Conservation (phyloP, 495 filamentous ascomycete genomes). For the Daldinia decipiens region DNA sequence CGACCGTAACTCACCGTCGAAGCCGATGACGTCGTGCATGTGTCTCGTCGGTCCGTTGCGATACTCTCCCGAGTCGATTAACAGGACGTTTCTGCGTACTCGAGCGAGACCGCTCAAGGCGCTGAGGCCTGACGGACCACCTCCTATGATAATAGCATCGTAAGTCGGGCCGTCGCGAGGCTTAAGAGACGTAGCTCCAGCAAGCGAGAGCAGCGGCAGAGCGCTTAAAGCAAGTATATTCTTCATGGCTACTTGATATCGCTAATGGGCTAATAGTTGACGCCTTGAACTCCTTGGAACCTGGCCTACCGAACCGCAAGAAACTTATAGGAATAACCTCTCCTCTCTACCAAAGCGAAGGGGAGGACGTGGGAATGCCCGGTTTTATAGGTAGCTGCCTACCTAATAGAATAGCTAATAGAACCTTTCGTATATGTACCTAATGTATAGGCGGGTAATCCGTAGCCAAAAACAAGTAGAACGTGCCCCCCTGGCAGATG, state of each 20-base stretch:
- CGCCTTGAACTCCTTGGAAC: conserved; percentile 17
- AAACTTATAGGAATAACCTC: conserved; percentile 6
- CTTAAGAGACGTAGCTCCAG: conserved; percentile 20
- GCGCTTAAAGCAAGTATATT: conserved; percentile 26
- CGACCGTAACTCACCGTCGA: conserved; percentile 57
- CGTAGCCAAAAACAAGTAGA: conserved; percentile 17
- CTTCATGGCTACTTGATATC: conserved; percentile 28
- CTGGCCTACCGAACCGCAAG: conserved; percentile 6
- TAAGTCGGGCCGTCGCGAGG: conserved; percentile 41
- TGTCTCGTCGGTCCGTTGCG: conserved; percentile 64
- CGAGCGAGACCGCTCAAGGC: conserved; percentile 65
- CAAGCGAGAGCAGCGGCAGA: conserved; percentile 33
- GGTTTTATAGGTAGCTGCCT: conserved; percentile 31
- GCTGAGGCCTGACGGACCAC: conserved; percentile 54
- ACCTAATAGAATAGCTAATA: neutral
- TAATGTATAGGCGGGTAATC: neutral
- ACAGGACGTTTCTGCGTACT: conserved; percentile 60
- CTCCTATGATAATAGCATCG: conserved; percentile 50
- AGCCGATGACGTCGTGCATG: conserved; percentile 69
- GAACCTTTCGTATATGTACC: conserved; percentile 17
- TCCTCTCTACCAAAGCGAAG: neutral
- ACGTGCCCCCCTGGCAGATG: conserved; percentile 37
- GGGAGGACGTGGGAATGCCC: neutral
- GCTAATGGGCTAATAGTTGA: neutral
- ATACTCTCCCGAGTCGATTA: conserved; percentile 67